phyloP scores from a whole-genome alignment of 768 basidiomycete genomes.

The Chlorophyllum brunneum region DNA sequence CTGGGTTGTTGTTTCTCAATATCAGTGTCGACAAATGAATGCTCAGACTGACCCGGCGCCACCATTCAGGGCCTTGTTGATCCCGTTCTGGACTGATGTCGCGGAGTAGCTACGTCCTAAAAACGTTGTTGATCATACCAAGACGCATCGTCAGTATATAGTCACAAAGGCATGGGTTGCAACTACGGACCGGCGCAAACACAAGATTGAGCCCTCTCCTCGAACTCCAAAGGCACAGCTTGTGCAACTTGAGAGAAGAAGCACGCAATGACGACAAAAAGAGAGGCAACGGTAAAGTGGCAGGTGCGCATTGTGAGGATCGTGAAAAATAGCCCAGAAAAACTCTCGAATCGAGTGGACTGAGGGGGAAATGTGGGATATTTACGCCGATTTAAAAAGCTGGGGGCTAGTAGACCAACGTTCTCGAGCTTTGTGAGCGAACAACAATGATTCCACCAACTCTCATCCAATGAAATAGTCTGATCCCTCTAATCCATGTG shows the following conservation, averaged over 20 bases:
- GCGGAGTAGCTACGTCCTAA: conserved; percentile 3
- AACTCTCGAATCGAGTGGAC: neutral
- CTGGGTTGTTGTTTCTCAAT: conserved; percentile 9
- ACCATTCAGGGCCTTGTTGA: conserved; percentile 15
- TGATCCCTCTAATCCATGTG: neutral
- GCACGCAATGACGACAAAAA: neutral
- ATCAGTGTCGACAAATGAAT: too few relatives aligned
- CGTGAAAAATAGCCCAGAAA: neutral
- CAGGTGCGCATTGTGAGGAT: neutral
- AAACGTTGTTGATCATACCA: neutral
- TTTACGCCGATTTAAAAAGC: neutral
- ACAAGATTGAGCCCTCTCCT: neutral
- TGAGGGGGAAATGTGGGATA: too few relatives aligned
- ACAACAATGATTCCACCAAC: neutral
- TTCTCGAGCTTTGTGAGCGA: neutral
- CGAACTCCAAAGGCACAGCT: neutral
- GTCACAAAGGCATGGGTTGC: neutral
- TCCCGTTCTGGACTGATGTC: neutral
- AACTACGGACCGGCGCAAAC: conserved; percentile 4
- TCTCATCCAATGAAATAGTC: neutral
- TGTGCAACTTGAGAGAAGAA: neutral
- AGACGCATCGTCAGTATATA: neutral
- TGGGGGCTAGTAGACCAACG: too few relatives aligned
- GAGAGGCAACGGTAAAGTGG: neutral
- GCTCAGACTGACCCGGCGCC: conserved; percentile 19